Evolutionary conservation across 805 yeast species (phyloP), one percentile per base, ranked within the genome.

Genomic region (Pichia eremophila): DNA sequence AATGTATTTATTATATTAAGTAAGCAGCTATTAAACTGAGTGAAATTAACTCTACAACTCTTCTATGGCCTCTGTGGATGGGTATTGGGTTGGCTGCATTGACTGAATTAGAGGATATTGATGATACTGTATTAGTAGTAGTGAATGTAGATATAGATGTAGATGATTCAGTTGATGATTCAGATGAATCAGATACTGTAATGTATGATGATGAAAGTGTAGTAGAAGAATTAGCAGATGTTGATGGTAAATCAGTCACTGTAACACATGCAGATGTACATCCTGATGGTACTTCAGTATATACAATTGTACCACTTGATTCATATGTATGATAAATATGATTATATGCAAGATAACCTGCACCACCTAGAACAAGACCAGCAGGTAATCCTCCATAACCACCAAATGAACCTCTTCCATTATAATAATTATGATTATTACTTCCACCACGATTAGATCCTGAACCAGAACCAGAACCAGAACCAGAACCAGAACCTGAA

Each of bases 291-390:
- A 49, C 50, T 17, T 51, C 52, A 4, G 50, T 44, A 22, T 51
- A 51, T 22, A 45, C 18, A 10, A 51, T 22, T 5, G 50, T 37
- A 12, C 41, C 45, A 35, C 43, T 45, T 5, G 50, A 44, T 18
- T 43, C 42, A 39, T 51, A 49, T 7, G 54, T 51, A 15, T 49
- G 51, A 31, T 51, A 51, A 14, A 46, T 28, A 37, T 49, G 54
- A 11, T 49, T 48, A 1, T 39, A 46, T 8, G 38, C 12, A 14
- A 51, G 34, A 8, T 38, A 45, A 5, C 37, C 42, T 10, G 36
- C 52, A 6, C 43, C 54, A 18, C 43, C 46, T 19, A 47, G 18
- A 12, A 51, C 35, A 10, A 51, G 7, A 5, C 54, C 54, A 7
- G 44, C 40, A n/a, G 54, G 54, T 22, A 22, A 22, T 22, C 7